phyloP scores from a whole-genome alignment of 306 rosid genomes.

The Rosa lucieae region DNA sequence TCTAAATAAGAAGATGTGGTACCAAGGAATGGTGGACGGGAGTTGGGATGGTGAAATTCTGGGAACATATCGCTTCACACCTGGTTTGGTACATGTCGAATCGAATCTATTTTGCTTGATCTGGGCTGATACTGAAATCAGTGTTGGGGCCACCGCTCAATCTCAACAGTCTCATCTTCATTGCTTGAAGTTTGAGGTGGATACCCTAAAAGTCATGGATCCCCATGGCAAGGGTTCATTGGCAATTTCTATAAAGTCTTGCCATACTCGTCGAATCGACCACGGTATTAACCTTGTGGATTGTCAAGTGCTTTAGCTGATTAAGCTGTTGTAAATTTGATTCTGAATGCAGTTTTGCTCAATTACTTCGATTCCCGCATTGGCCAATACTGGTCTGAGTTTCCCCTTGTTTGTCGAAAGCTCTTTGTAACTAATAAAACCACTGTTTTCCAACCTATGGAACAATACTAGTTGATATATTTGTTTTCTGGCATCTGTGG shows the following conservation, averaged over 20 bases:
- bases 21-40: neutral
- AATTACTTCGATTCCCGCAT: no score
- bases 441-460: no score
- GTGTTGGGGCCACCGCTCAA: neutral
- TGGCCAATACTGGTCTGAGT: no score
- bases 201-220: neutral
- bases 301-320: neutral
- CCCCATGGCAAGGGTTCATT: neutral
- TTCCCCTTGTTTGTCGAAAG: no score
- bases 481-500: no score
- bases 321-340: no score
- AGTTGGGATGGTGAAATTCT: neutral
- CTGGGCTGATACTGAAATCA: neutral
- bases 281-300: neutral
- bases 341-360: no score
- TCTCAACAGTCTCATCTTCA: slow-evolving; percentile 1
- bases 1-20: neutral
- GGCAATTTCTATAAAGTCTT: neutral
- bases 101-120: neutral
- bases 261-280: neutral
- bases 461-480: no score
- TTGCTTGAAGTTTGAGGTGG: neutral
- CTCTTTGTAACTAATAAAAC: no score
- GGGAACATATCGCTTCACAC: neutral
- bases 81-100: neutral